These are phyloP conservation scores for Didymella keratinophila DNA, from an alignment of 2,329 filamentous ascomycete genomes.

Conservation along the genomic window DNA sequence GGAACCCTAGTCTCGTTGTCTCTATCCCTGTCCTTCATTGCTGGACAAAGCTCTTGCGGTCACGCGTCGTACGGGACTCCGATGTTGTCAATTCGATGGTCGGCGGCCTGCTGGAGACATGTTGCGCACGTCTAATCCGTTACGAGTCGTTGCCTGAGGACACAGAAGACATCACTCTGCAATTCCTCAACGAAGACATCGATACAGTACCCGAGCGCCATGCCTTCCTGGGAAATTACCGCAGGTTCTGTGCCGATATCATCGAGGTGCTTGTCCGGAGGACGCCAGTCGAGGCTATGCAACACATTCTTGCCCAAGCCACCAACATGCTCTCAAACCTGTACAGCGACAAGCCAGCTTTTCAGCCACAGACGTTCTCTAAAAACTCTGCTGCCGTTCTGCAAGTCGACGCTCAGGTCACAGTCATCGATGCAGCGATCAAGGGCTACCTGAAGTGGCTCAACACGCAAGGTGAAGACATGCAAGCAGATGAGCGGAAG, in stretches of 20 bases:
- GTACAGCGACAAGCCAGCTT: conserved; percentile 73
- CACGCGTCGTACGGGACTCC: conserved; percentile 72
- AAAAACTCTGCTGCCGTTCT: conserved; percentile 78
- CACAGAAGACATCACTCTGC: conserved; percentile 77
- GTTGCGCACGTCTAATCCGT: conserved; percentile 81
- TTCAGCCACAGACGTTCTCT: conserved; percentile 62
- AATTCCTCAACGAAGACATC: conserved; percentile 90
- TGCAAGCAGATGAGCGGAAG: conserved; percentile 59
- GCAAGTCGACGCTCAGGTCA: conserved; percentile 86
- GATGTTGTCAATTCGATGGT: conserved; percentile 69
- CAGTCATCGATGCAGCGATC: conserved; percentile 84
- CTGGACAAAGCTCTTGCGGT: conserved; percentile 83
- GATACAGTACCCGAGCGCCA: conserved; percentile 94
- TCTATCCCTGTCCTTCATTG: conserved; percentile 92
- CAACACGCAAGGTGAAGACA: conserved; percentile 59
- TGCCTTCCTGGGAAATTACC: conserved; percentile 94
- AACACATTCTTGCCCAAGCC: conserved; percentile 83
- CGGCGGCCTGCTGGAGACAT: conserved; percentile 79
- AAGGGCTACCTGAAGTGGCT: conserved; percentile 91
- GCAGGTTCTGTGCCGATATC: conserved; percentile 85
- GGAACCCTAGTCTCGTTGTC: conserved; percentile 86
- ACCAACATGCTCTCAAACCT: conserved; percentile 77
- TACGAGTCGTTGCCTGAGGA: conserved; percentile 89
- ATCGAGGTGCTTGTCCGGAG: conserved; percentile 87
- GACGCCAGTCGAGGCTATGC: conserved; percentile 83